Evolutionary conservation across 2,329 filamentous ascomycete genomes (phyloP), one percentile per base, ranked within the genome.

Genomic region (Alternaria atra): DNA sequence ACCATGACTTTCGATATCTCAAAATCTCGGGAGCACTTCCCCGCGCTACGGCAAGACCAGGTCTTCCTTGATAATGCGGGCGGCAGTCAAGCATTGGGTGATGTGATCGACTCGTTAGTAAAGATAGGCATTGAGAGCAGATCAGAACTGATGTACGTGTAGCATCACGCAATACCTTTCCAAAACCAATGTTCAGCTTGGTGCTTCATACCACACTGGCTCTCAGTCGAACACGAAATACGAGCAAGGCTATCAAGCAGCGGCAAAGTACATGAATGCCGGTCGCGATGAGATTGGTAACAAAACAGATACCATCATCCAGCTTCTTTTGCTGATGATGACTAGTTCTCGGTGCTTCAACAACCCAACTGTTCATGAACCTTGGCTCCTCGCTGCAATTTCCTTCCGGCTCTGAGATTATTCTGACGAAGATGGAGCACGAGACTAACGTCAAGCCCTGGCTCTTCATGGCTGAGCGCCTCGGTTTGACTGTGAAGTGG

Each of bases 41-140:
- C 91, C 34, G 89, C 90, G 13, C 77, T 94, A 39, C 79, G 84
- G 40, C 84, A 88, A 61, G 82, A 88, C 47, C 90, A 93, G 71
- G 83, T 93, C 51, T 93, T 86, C 74, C 86, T 94, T 66, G 91
- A 94, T 73, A 94, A 94, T 73, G 91, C 90, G 10, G 91, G 91
- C 17, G 91, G 91, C 37, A 91, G 88, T 72, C 91, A 94, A 71
- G 84, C 87, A 1, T 80, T 94, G 4, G 86, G 85, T 27, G 81
- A 84, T 15, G 91, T 92, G 15, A 87, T 90, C 59, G 85, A 90
- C 56, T 84, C 86, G 88, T 91, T 75, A 79, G 84, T 44, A 3
- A 5, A 15, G 6, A 7, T 3, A 12, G 4, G n/a, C 25, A 5
- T 12, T 13, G 15, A 10, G 2, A 25, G 5, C 3, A 10, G 6